Percentiles rank a stretch among this genome's conserved stretches.
phyloP scores from a whole-genome alignment of 306 rosid species.

The Geum urbanum region DNA sequence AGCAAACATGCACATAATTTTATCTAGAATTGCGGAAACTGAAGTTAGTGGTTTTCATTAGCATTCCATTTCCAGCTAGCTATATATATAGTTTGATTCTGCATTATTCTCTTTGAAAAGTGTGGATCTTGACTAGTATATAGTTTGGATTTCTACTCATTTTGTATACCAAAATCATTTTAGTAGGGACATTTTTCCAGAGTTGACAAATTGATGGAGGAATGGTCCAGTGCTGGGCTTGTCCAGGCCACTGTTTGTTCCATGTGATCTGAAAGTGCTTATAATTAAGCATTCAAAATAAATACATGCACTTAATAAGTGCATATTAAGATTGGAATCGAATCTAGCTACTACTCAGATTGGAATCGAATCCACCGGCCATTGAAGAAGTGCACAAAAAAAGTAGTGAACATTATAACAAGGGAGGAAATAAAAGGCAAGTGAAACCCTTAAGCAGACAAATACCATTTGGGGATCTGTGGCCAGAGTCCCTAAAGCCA shows the following conservation, averaged over 20 bases:
- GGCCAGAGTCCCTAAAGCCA: conserved; percentile 15
- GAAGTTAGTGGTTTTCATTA: not conserved
- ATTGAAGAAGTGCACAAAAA: conserved; percentile 4
- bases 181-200: conserved; percentile 18
- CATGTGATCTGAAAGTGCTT: conserved; percentile 18
- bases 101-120: not conserved
- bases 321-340: not conserved
- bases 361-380: conserved; percentile 33
- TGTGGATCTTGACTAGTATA: not conserved
- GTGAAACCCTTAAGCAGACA: conserved; percentile 17
- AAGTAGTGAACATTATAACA: not conserved
- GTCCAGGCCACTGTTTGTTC: not conserved
- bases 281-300: not conserved
- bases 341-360: not conserved
- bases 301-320: too few species aligned
- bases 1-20: too few species aligned
- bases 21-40: not conserved
- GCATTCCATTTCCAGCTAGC: not conserved
- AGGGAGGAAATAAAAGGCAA: not conserved
- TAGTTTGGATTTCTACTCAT: not conserved
- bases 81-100: not conserved
- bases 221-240: not conserved
- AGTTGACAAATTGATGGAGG: conserved; percentile 16
- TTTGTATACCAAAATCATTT: not conserved
- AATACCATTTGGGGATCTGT: conserved; percentile 15